Conservation (phyloP, 352 stramenopile genomes). For the Phytophthora agathidicida region DNA sequence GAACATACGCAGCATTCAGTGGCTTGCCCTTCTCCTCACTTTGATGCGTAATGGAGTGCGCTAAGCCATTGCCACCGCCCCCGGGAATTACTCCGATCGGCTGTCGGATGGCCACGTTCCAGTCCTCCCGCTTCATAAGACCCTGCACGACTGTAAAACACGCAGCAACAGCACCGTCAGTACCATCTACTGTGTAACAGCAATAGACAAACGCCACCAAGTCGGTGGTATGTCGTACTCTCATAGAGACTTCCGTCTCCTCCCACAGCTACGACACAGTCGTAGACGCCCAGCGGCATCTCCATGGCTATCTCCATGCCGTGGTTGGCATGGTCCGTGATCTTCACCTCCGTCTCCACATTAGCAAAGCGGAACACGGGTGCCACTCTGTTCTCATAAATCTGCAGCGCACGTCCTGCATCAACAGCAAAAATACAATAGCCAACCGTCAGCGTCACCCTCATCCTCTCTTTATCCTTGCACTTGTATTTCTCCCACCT, state of each 20-base stretch:
- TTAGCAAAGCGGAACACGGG: conserved; percentile 59
- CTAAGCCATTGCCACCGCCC: conserved; percentile 74
- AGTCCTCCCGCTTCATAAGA: conserved; percentile 73
- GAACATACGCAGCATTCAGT: conserved; percentile 60
- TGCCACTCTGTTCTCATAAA: conserved; percentile 59
- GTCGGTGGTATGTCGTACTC: no score
- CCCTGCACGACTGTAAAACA: conserved; percentile 64
- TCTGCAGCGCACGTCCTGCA: conserved; percentile 50
- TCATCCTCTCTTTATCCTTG: neutral
- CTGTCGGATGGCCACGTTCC: conserved; percentile 70
- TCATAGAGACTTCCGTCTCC: conserved; percentile 76
- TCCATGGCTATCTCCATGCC: conserved; percentile 56
- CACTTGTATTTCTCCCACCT: conserved; percentile 8
- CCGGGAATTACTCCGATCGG: conserved; percentile 66
- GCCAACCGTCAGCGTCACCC: no score
- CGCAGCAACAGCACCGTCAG: conserved; percentile 7
- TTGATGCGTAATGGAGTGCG: conserved; percentile 63
- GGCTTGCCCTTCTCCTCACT: conserved; percentile 50
- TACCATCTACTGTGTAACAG: neutral
- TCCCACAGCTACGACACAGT: conserved; percentile 73
- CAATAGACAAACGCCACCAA: neutral
- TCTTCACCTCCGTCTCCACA: conserved; percentile 49
- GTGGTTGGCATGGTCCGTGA: conserved; percentile 59
- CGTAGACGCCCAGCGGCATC: conserved; percentile 57
- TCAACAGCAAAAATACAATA: neutral